Conservation (phyloP, 805 yeast genomes). For the Candida peoriensis region DNA sequence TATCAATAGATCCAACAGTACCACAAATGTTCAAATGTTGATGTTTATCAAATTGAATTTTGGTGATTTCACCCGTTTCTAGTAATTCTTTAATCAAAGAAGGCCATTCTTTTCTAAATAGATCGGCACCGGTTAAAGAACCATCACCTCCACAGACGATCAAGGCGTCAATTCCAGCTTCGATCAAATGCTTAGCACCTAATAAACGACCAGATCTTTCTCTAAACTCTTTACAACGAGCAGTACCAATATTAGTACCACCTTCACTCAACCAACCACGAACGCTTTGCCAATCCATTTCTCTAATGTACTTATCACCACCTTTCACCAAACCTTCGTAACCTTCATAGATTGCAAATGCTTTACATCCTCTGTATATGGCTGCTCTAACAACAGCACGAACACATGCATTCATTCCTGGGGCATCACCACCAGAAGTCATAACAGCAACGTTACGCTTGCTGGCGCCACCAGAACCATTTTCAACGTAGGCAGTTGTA, state of each 20-base stretch:
- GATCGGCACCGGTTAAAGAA: conserved; percentile 76
- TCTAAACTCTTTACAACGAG: conserved; percentile 63
- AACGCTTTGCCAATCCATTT: conserved; percentile 71
- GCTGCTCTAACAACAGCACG: conserved; percentile 94
- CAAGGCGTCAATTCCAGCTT: conserved; percentile 70
- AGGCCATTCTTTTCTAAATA: conserved; percentile 76
- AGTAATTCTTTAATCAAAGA: conserved; percentile 56
- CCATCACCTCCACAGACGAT: conserved; percentile 86
- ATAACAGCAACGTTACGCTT: conserved; percentile 75
- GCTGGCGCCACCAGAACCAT: background rate
- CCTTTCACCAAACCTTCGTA: conserved; percentile 90
- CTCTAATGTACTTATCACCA: conserved; percentile 54
- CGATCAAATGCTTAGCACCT: conserved; percentile 63
- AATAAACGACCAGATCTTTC: conserved; percentile 60
- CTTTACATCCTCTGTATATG: conserved; percentile 79
- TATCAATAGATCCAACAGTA: conserved; percentile 77
- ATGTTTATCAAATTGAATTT: conserved; percentile 41
- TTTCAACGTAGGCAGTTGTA: conserved; percentile 11
- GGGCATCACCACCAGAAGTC: conserved; percentile 99
- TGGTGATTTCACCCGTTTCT: conserved; percentile 38
- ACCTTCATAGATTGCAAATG: conserved; percentile 88
- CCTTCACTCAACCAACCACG: conserved; percentile 66
- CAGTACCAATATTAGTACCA: conserved; percentile 78
- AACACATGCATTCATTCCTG: conserved; percentile 96
- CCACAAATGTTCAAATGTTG: conserved; percentile 65